These are phyloP conservation scores for Lathyrus oleraceus DNA, from an alignment of 306 rosid species.

Conservation along the genomic window DNA sequence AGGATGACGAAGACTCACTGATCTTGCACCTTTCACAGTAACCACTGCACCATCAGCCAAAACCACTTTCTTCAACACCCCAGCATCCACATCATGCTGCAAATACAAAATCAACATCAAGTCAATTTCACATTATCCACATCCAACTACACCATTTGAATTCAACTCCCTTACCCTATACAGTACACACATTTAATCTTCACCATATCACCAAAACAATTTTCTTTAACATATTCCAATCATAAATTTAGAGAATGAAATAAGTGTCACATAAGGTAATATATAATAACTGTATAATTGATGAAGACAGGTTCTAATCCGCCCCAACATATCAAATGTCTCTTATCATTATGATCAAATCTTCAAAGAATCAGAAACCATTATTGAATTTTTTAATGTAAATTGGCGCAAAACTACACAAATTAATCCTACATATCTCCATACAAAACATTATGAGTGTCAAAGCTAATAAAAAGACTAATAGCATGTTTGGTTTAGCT, in stretches of 20 bases:
- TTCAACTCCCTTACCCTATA: not conserved
- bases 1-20: conserved; percentile 87
- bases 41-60: conserved; percentile 98
- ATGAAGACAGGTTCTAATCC: too few species aligned
- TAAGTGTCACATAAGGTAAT: not conserved
- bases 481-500: too few species aligned
- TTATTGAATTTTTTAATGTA: not conserved
- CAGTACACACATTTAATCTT: not conserved
- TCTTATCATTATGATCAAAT: not conserved
- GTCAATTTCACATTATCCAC: conserved; percentile 10
- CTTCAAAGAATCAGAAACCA: not conserved
- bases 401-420: not conserved
- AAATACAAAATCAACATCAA: conserved; percentile 31
- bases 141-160: not conserved
- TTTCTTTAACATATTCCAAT: not conserved
- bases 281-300: not conserved
- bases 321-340: too few species aligned
- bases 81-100: conserved; percentile 99
- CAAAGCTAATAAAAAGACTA: too few species aligned
- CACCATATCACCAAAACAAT: conserved; percentile 17
- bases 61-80: conserved; percentile 86
- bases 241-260: not conserved
- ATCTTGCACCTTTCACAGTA: conserved; percentile 88
- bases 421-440: too few species aligned
- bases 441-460: too few species aligned